Percentiles rank a stretch among this genome's conserved stretches.
Evolutionary conservation across 495 filamentous ascomycete species (phyloP).

Genomic region (Bacidia rubella): DNA sequence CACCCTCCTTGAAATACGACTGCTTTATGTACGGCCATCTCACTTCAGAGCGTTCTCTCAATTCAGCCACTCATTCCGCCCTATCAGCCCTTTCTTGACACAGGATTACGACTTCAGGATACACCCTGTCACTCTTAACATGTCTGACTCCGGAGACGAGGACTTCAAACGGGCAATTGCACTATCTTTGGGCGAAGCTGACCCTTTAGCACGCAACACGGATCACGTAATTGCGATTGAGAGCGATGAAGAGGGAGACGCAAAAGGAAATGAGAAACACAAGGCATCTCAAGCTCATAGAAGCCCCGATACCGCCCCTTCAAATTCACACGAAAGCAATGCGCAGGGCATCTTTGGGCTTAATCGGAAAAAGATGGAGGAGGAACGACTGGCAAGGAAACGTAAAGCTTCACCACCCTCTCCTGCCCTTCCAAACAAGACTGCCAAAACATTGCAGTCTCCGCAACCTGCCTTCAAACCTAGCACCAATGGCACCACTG

Average conservation of each 20-base stretch:
- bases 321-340: not conserved
- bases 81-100: too few species aligned
- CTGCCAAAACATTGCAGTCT: not conserved
- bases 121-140: too few species aligned
- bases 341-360: slow-evolving; percentile 33
- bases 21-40: too few species aligned
- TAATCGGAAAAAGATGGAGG: slow-evolving; percentile 73
- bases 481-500: not conserved
- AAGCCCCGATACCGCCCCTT: too few species aligned
- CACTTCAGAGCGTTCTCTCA: too few species aligned
- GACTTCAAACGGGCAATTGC: slow-evolving; percentile 40
- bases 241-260: slow-evolving; percentile 17
- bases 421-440: slow-evolving; percentile 18
- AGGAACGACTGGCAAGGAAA: slow-evolving; percentile 66
- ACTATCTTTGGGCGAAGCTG: slow-evolving; percentile 29
- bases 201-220: slow-evolving; percentile 8
- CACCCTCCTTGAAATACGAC: too few species aligned
- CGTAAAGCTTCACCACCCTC: slow-evolving; percentile 38
- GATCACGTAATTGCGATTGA: slow-evolving; percentile 19
- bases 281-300: too few species aligned
- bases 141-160: slow-evolving; percentile 21
- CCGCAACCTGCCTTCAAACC: not conserved
- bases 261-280: not conserved
- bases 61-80: too few species aligned
- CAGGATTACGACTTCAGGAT: too few species aligned